Evolutionary conservation across 2,329 filamentous ascomycete genomes (phyloP).

Genomic region (Ophiosphaerella narmari): DNA sequence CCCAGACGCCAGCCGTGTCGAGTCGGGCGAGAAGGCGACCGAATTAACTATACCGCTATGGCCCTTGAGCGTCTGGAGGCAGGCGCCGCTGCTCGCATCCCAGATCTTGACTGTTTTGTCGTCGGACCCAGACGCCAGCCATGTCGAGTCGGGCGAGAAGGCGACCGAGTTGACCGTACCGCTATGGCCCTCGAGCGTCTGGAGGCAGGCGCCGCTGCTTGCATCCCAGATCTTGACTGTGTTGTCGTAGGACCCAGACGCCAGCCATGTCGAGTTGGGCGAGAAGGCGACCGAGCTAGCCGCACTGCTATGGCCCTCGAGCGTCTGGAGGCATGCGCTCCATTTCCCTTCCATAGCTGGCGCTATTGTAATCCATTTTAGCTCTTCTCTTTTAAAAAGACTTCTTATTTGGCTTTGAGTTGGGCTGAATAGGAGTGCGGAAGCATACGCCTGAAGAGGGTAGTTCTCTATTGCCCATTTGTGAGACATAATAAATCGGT

Average conservation of each 20-base stretch:
- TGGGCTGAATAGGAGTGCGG: conserved; percentile 27
- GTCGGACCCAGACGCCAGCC: conserved; percentile 14
- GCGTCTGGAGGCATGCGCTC: conserved; percentile 6
- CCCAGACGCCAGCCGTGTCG: not conserved
- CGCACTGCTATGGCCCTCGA: no score
- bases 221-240: no score
- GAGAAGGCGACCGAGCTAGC: no score
- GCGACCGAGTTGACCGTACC: conserved; percentile 13
- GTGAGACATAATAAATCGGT: conserved; percentile 28
- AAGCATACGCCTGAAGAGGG: conserved; percentile 30
- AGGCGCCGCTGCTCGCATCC: conserved; percentile 16
- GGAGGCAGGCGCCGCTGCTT: no score
- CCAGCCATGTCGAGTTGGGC: no score
- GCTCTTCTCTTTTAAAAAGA: conserved; percentile 18
- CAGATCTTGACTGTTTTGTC: conserved; percentile 7
- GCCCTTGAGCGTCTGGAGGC: conserved; percentile 17
- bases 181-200: no score
- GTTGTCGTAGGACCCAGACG: no score
- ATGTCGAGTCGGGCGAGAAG: conserved; percentile 22
- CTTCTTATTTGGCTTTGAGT: conserved; percentile 14
- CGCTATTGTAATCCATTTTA: conserved; percentile 9
- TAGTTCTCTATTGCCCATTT: conserved; percentile 17
- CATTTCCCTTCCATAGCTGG: conserved; percentile 7
- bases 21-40: not conserved
- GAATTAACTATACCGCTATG: conserved; percentile 16